These are phyloP conservation scores for Skeletonema menzelii DNA, from an alignment of 108 stramenopile species.

Conservation along the genomic window DNA sequence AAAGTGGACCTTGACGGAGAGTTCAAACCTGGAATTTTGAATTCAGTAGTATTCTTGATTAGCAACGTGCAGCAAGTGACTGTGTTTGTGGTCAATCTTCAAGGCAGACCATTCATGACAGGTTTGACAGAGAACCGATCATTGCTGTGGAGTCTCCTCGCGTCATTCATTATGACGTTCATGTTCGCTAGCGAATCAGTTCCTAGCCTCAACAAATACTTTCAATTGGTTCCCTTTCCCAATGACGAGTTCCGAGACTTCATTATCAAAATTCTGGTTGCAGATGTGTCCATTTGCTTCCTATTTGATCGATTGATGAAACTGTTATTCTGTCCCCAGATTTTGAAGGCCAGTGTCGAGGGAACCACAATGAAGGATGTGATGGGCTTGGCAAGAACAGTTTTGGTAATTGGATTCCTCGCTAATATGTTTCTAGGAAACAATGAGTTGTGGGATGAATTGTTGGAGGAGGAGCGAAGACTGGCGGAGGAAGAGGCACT, in stretches of 20 bases:
- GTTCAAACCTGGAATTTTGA: slow-evolving; percentile 89
- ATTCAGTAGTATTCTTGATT: slow-evolving; percentile 94
- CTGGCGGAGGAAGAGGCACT: slow-evolving; percentile 43
- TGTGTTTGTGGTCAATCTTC: slow-evolving; percentile 97
- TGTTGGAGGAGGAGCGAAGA: slow-evolving; percentile 74
- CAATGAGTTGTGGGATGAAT: slow-evolving; percentile 76
- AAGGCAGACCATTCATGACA: slow-evolving; percentile 98
- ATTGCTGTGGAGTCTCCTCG: slow-evolving; percentile 90
- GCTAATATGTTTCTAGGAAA: slow-evolving; percentile 87
- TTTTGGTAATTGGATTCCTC: slow-evolving; percentile 74
- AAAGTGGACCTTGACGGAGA: slow-evolving; percentile 89
- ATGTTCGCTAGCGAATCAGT: slow-evolving; percentile 90
- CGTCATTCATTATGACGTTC: slow-evolving; percentile 86
- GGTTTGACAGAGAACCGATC: slow-evolving; percentile 96
- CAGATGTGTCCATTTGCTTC: slow-evolving; percentile 84
- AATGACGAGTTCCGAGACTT: slow-evolving; percentile 88
- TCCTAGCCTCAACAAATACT: slow-evolving; percentile 93
- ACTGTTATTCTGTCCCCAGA: slow-evolving; percentile 87
- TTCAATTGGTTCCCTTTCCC: slow-evolving; percentile 98
- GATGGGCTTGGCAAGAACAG: slow-evolving; percentile 59
- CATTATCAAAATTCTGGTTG: slow-evolving; percentile 77
- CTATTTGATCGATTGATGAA: slow-evolving; percentile 93
- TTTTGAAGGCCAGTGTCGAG: slow-evolving; percentile 89
- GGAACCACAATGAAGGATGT: slow-evolving; percentile 89
- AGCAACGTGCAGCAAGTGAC: slow-evolving; percentile 96